Evolutionary conservation across 192 early-diverging fungal species (phyloP), one percentile per base, ranked within the genome.

Genomic region (Lobosporangium transversale): DNA sequence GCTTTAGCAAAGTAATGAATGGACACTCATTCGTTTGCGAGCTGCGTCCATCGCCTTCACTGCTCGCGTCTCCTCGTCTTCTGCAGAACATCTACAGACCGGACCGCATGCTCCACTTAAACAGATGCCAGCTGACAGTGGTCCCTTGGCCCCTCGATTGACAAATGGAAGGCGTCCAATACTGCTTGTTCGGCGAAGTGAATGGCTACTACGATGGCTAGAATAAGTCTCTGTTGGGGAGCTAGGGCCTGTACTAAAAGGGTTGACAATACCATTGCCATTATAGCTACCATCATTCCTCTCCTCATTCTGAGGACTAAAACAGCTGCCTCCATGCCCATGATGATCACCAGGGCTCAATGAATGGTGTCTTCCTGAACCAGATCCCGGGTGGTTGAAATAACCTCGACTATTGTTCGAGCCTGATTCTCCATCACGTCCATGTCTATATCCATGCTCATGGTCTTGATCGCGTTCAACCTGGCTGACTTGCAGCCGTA

Each of bases 1-100:
- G n/a, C 47, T n/a, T 43, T 76, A 76, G 48, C 73, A 76, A 8
- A 76, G 45, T 29, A 76, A 37, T 2, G 73, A 76, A 27, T 76
- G 73, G 0, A 76, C 73, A 24, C 73, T 76, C 73, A 76, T 76
- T 7, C 73, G 64, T 37, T 76, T 76, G 12, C 73, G 64, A n/a
- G 73, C 73, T 10, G 73, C 73, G 26, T 76, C 73, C 64, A 76
- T 67, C 7, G 73, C 73, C 37, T 67, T 76, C 45, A 60, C 73
- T 3, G 65, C 64, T 26, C 73, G 64, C 4, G 65, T 65, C 40
- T 76, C 73, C 40, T 76, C 73, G 54, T 76, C 73, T 45, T 76
- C 73, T 9, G 53, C 63, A 33, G 73, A 76, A 40, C 73, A 76
- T 9, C 64, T 43, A 32, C 73, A 76, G 20, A 76, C 59, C 21